These are phyloP conservation scores for Fusarium duplospermum DNA, from an alignment of 2,329 filamentous ascomycete genomes.

Conservation along the genomic window DNA sequence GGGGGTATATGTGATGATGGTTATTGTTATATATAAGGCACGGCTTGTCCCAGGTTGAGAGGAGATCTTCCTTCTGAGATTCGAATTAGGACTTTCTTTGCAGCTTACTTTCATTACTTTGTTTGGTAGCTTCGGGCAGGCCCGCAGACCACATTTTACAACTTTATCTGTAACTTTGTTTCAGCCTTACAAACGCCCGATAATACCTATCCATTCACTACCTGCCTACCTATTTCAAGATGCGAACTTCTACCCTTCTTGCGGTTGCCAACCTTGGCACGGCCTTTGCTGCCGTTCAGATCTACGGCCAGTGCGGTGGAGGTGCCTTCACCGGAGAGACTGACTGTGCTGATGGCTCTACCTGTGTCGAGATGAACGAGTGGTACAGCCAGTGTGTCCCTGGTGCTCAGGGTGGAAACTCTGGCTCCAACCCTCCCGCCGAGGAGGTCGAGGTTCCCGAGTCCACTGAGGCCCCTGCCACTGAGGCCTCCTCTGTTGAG, in stretches of 20 bases:
- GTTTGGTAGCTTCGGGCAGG: constrained; percentile 26
- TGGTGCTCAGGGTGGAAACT: not conserved
- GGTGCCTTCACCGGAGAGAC: constrained; percentile 24
- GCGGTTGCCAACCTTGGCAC: constrained; percentile 34
- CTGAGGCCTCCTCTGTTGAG: not conserved
- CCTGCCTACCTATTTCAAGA: constrained; percentile 4
- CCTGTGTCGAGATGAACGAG: constrained; percentile 29
- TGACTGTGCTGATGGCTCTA: constrained; percentile 29
- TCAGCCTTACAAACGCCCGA: not conserved
- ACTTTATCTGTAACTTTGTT: constrained; percentile 9
- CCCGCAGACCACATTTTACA: constrained; percentile 13
- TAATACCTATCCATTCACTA: not conserved
- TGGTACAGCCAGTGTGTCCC: constrained; percentile 40
- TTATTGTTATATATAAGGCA: constrained; percentile 18
- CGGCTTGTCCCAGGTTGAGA: not conserved
- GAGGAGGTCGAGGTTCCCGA: constrained; percentile 11
- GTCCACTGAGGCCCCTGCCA: not conserved
- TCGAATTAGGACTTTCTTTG: constrained; percentile 14
- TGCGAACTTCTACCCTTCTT: constrained; percentile 31
- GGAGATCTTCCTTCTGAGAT: not conserved
- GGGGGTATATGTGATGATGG: not conserved
- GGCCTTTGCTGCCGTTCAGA: constrained; percentile 31
- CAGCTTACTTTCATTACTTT: constrained; percentile 23
- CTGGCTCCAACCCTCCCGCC: constrained; percentile 2
- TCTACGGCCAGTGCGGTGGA: constrained; percentile 34